phyloP scores from a whole-genome alignment of 495 filamentous ascomycete genomes.

The Penicillium crystallinum region DNA sequence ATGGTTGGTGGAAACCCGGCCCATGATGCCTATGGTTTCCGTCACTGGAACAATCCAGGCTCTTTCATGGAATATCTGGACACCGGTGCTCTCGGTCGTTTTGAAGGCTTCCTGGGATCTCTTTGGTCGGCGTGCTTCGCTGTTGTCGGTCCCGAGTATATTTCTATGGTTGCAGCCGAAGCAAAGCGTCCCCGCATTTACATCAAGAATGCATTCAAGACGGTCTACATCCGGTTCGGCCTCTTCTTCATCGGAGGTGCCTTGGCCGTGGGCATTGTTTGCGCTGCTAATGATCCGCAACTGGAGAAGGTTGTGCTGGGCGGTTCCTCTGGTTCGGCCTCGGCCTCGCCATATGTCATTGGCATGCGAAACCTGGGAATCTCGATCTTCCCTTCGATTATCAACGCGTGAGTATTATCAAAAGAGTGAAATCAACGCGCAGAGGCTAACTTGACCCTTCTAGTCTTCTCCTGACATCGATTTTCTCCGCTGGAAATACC shows the following conservation, averaged over 20 bases:
- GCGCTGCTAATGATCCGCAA: constrained; percentile 51
- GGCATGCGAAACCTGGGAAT: constrained; percentile 72
- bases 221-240: constrained; percentile 66
- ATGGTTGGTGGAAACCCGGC: constrained; percentile 71
- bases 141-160: constrained; percentile 65
- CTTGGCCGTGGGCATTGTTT: constrained; percentile 62
- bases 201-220: constrained; percentile 62
- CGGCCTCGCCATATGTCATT: constrained; percentile 74
- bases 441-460: neutral
- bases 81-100: constrained; percentile 59
- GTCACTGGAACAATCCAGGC: constrained; percentile 43
- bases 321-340: constrained; percentile 33
- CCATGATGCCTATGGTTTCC: constrained; percentile 68
- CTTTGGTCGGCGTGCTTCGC: constrained; percentile 47
- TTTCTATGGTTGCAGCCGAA: constrained; percentile 76
- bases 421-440: neutral
- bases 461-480: constrained; percentile 58
- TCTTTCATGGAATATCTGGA: constrained; percentile 49
- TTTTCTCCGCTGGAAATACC: constrained; percentile 79
- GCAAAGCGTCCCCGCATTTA: constrained; percentile 60
- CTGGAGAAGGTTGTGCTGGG: constrained; percentile 40
- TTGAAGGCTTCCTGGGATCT: constrained; percentile 65
- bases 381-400: constrained; percentile 26
- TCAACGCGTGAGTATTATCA: constrained; percentile 21
- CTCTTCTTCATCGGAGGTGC: constrained; percentile 72